A percentile compares a stretch with the other conserved stretches of the same genome.
phyloP scores from a whole-genome alignment of 140 eudicot genomes.

The Stevia rebaudiana region DNA sequence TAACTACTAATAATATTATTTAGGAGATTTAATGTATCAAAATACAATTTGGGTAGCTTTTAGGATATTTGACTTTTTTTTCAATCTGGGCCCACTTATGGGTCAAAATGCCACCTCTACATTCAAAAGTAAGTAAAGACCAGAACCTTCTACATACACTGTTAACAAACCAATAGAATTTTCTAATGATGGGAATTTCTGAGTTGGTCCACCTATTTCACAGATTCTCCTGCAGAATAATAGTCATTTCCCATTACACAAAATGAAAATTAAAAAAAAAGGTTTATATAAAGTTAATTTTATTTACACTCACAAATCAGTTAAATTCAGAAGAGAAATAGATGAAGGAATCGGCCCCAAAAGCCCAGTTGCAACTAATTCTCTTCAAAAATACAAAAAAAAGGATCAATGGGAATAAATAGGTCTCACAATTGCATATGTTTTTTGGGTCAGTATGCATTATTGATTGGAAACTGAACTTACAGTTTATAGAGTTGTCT shows the following conservation, averaged over 20 bases:
- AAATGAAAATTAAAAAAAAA: too few species aligned
- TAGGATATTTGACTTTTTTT: too few species aligned
- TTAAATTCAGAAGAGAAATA: slow-evolving; percentile 48
- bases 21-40: too few species aligned
- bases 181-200: slow-evolving; percentile 50
- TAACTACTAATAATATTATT: too few species aligned
- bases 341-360: slow-evolving; percentile 76
- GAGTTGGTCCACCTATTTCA: slow-evolving; percentile 55
- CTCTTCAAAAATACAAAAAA: slow-evolving; percentile 37
- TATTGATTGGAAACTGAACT: slow-evolving; percentile 17
- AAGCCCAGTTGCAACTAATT: slow-evolving; percentile 64
- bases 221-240: slow-evolving; percentile 61
- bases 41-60: too few species aligned
- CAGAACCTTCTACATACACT: slow-evolving; percentile 41
- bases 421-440: not conserved
- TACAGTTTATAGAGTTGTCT: slow-evolving; percentile 56
- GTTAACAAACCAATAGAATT: slow-evolving; percentile 34
- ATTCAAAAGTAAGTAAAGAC: too few species aligned
- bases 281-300: too few species aligned
- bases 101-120: too few species aligned
- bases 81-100: too few species aligned
- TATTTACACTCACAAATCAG: slow-evolving; percentile 57
- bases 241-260: too few species aligned
- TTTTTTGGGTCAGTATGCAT: not conserved
- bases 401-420: not conserved